A percentile compares a stretch with the other conserved stretches of the same genome.
These are phyloP conservation scores for Triadica sebifera DNA, from an alignment of 345 rosid genomes.

Conservation along the genomic window DNA sequence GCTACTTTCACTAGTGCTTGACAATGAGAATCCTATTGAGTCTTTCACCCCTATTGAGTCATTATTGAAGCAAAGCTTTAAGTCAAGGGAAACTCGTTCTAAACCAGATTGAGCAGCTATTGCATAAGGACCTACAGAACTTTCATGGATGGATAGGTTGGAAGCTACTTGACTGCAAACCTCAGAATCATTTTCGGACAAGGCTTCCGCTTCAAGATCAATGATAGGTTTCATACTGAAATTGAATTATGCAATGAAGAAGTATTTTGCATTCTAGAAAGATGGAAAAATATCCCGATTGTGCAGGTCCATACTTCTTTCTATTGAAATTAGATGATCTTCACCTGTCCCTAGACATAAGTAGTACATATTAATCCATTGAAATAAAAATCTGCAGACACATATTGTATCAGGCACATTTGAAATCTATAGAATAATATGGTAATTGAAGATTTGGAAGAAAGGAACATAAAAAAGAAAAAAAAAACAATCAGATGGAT, in stretches of 20 bases:
- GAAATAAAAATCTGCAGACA: not conserved
- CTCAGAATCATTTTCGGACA: conserved; percentile 49
- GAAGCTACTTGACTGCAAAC: conserved; percentile 67
- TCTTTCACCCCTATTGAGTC: conserved; percentile 14
- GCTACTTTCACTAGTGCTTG: conserved; percentile 65
- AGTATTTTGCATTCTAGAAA: conserved; percentile 5
- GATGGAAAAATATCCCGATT: not conserved
- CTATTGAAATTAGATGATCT: conserved; percentile 8
- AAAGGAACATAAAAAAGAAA: not conserved
- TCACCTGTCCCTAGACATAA: conserved; percentile 14
- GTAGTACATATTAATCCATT: not conserved
- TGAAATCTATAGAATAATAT: not conserved
- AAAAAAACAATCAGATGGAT: no score
- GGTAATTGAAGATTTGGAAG: not conserved
- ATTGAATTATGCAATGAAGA: not conserved
- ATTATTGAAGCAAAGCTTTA: conserved; percentile 19
- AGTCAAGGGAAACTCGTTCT: conserved; percentile 22
- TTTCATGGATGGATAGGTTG: conserved; percentile 46
- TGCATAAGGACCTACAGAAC: conserved; percentile 28
- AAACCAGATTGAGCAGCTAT: conserved; percentile 15
- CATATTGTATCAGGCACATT: not conserved
- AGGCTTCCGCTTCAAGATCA: conserved; percentile 58
- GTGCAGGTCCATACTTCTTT: conserved; percentile 1
- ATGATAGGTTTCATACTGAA: conserved; percentile 48
- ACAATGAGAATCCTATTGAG: conserved; percentile 41